Base-by-base conservation (phyloP, 805 yeast species). In the Hanseniaspora jakobsenii region DNA sequence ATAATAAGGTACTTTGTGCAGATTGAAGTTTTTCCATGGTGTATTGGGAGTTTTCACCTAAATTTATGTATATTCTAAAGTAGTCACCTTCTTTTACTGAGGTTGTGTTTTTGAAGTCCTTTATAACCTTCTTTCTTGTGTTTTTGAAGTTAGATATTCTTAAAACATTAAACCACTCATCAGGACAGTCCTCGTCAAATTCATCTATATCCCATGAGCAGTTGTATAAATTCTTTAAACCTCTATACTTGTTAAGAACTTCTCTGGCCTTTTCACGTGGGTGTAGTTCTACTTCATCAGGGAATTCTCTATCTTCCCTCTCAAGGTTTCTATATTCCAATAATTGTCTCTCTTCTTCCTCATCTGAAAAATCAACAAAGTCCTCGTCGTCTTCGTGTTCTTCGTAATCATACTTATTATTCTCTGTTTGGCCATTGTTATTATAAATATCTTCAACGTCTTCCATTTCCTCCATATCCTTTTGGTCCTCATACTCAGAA, bases 141-240 rank as follows among this genome's bases (percentile, higher is more conserved):
- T 84, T 81, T 55, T 76, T 77, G 66, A 70, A 85, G 63, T 82
- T 84, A 38, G 77, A 74, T 31, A 91, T 71, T 51, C 91, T 72
- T 48, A 82, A 65, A 44, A 86, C 70, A 49, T 84, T 72, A 30
- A 67, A 64, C 94, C 94, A 89, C 49, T 78, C 81, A 32, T 68
- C 62, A 32, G 98, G 97, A 9, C 78, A 69, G 45, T 75, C 72
- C 13, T 75, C 70, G 58, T 89, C 96, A 38, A 64, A 58, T 59
- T 89, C 97, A 58, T 85, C 84, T 52, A 73, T 73, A 53, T 86
- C 86, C 98, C 98, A 89, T 32, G 73, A 70, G 51, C 91, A 77
- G 48, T 78, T 76, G 41, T 81, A 77, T 49, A 93, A 63, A 29
- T 82, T 81, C 61, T 84, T 83, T 51, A 87, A 72, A 48, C 97